phyloP scores from a whole-genome alignment of 164 flowering plant species.

The Chimonanthus salicifolius region DNA sequence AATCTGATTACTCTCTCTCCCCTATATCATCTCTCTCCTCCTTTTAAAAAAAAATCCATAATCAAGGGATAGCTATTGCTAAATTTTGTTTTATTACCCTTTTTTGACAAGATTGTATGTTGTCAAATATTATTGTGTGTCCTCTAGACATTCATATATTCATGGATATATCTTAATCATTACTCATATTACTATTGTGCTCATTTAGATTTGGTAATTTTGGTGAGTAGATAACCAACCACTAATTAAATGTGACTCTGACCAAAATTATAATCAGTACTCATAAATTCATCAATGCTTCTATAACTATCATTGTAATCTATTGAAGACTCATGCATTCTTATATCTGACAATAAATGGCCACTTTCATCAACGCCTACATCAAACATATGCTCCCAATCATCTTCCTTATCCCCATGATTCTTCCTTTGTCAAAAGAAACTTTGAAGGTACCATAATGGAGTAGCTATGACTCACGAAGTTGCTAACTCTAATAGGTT shows the following conservation, averaged over 20 bases:
- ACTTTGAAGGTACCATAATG: slow-evolving; percentile 12
- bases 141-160: too few species aligned
- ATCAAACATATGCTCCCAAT: slow-evolving; percentile 51
- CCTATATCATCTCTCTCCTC: too few species aligned
- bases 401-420: slow-evolving; percentile 31
- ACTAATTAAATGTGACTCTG: slow-evolving; percentile 68
- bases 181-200: neutral
- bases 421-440: slow-evolving; percentile 21
- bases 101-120: neutral
- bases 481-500: slow-evolving; percentile 35
- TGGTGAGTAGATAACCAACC: slow-evolving; percentile 79
- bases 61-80: neutral
- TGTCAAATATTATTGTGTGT: too few species aligned
- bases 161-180: too few species aligned
- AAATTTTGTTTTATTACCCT: neutral
- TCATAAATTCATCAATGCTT: slow-evolving; percentile 44
- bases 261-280: slow-evolving; percentile 38
- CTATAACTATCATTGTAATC: slow-evolving; percentile 32
- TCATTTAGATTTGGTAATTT: slow-evolving; percentile 72
- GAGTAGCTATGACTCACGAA: slow-evolving; percentile 13
- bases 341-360: slow-evolving; percentile 51
- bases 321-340: slow-evolving; percentile 49
- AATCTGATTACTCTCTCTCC: too few species aligned
- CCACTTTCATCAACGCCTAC: slow-evolving; percentile 61
- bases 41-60: too few species aligned